Conservation (phyloP, 192 early-diverging fungal genomes). For the Podila minutissima region DNA sequence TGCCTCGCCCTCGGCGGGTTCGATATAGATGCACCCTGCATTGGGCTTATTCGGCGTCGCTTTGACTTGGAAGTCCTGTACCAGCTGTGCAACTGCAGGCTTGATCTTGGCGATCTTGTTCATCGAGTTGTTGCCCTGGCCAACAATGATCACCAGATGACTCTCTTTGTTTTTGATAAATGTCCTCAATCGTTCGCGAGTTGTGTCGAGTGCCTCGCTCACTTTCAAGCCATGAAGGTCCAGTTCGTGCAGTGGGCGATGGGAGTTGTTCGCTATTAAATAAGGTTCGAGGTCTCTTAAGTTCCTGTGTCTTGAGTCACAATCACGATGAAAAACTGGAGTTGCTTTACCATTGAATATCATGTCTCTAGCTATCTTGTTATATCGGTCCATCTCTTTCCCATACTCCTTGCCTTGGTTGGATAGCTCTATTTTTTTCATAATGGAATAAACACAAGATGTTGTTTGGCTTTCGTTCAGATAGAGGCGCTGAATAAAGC, state of each 20-base stretch:
- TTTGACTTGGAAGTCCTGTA: constrained; percentile 61
- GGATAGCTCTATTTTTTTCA: constrained; percentile 61
- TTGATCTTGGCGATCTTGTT: constrained; percentile 71
- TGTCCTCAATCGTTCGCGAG: constrained; percentile 56
- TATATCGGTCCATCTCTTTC: constrained; percentile 63
- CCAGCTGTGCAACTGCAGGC: constrained; percentile 68
- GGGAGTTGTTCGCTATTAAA: constrained; percentile 55
- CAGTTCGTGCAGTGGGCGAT: constrained; percentile 56
- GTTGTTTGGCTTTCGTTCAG: background rate
- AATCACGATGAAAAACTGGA: background rate
- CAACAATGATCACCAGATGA: constrained; percentile 70
- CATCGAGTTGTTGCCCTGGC: constrained; percentile 66
- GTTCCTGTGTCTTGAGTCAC: too few species aligned
- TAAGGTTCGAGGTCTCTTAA: too few species aligned
- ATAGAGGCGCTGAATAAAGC: background rate
- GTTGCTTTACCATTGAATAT: constrained; percentile 55
- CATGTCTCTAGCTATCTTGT: constrained; percentile 62
- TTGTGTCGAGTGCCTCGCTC: constrained; percentile 62
- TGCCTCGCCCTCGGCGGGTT: constrained; percentile 53
- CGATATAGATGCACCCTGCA: constrained; percentile 66
- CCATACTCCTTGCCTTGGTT: constrained; percentile 65
- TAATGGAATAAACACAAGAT: background rate
- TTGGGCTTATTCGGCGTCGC: constrained; percentile 64
- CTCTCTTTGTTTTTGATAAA: constrained; percentile 59
- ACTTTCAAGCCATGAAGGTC: constrained; percentile 80